phyloP scores from a whole-genome alignment of 2,329 filamentous ascomycete species.

The Arthrinium phaeospermum region DNA sequence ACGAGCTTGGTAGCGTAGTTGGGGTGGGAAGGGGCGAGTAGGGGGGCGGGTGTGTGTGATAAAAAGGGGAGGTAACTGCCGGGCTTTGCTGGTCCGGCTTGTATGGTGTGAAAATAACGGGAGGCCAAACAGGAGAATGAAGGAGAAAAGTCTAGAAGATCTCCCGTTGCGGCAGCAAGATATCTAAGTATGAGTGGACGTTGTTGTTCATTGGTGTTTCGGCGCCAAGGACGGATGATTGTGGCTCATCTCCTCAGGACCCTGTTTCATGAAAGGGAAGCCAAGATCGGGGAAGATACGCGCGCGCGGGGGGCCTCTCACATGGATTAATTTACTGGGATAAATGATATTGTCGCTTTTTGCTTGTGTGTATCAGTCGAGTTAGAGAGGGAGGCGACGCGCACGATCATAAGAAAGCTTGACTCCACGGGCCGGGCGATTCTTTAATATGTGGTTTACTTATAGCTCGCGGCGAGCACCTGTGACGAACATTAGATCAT shows the following conservation, averaged over 20 bases:
- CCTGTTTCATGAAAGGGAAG: neutral
- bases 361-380: neutral
- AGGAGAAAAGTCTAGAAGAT: neutral
- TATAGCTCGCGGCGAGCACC: neutral
- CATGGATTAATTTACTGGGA: neutral
- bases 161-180: neutral
- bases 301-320: neutral
- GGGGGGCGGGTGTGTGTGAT: too few species aligned
- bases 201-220: neutral
- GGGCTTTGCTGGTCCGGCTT: too few species aligned
- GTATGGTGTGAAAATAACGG: neutral
- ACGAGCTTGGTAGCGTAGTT: too few species aligned
- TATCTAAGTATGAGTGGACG: neutral
- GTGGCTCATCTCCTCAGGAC: neutral
- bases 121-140: neutral
- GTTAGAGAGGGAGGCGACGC: neutral
- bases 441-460: too few species aligned
- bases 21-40: too few species aligned
- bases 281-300: neutral
- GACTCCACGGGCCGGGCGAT: neutral
- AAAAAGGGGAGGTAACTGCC: too few species aligned
- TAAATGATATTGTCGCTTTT: neutral
- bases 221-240: neutral
- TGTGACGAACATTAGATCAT: neutral
- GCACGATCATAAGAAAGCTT: neutral